A percentile compares a stretch with the other conserved stretches of the same genome.
These are phyloP conservation scores for Pseudonectria buxi DNA, from an alignment of 2,329 filamentous ascomycete species.

Conservation along the genomic window DNA sequence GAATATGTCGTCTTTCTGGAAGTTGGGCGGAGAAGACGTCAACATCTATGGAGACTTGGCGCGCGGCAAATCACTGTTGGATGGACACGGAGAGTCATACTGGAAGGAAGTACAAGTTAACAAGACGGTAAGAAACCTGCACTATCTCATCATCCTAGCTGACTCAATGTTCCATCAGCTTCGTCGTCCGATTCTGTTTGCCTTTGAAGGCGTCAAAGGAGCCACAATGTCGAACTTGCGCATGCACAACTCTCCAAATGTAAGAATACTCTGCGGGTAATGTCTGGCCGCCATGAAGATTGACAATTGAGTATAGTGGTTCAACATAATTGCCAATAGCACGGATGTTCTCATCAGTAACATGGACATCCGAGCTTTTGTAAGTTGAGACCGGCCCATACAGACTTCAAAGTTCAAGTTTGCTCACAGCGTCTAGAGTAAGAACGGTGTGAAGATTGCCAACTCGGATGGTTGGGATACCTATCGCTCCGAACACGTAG, in stretches of 20 bases:
- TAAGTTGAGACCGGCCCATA: not conserved
- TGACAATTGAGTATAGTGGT: constrained; percentile 20
- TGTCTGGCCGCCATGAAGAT: accelerated
- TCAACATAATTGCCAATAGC: constrained; percentile 59
- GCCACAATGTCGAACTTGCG: constrained; percentile 54
- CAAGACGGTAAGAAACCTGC: constrained; percentile 7
- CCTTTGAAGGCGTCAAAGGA: constrained; percentile 30
- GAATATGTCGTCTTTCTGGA: constrained; percentile 45
- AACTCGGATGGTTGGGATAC: constrained; percentile 64
- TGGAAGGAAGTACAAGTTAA: constrained; percentile 16
- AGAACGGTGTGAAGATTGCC: constrained; percentile 17
- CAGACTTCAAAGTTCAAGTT: accelerated
- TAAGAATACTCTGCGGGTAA: not conserved
- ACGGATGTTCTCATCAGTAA: constrained; percentile 57
- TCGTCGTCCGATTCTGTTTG: constrained; percentile 16
- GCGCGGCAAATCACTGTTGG: constrained; percentile 59
- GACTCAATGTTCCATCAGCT: constrained; percentile 31
- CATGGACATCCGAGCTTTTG: constrained; percentile 51
- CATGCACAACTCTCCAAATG: constrained; percentile 47
- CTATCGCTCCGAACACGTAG: constrained; percentile 53
- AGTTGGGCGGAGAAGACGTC: constrained; percentile 32
- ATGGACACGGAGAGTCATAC: constrained; percentile 27
- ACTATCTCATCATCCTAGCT: constrained; percentile 49
- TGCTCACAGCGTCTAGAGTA: constrained; percentile 8
- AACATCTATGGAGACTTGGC: constrained; percentile 62